phyloP scores from a whole-genome alignment of 2,329 filamentous ascomycete genomes.

The Pseudocercospora macadamiae region DNA sequence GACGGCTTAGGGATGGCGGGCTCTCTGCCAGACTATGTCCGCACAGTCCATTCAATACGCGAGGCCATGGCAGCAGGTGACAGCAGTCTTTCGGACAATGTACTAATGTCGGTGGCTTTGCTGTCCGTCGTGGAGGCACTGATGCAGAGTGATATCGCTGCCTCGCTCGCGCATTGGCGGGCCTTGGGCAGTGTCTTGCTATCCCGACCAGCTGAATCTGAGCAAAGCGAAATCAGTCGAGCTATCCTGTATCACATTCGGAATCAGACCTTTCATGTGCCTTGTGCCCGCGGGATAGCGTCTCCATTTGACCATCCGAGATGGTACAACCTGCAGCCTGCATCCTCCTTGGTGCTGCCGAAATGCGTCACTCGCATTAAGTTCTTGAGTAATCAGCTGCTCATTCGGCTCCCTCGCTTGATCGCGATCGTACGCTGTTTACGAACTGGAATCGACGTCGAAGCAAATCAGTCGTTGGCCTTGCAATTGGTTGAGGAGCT shows the following conservation, averaged over 20 bases:
- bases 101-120: background rate
- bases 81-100: background rate
- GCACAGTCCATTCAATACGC: background rate
- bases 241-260: conserved; percentile 9
- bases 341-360: background rate
- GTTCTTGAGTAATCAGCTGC: background rate
- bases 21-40: background rate
- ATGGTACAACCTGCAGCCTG: conserved; percentile 3
- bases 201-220: background rate
- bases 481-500: background rate
- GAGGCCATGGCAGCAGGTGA: background rate
- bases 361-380: background rate
- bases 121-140: background rate
- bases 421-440: background rate
- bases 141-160: background rate
- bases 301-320: conserved; percentile 1
- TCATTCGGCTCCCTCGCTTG: background rate
- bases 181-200: background rate
- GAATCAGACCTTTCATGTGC: conserved; percentile 1
- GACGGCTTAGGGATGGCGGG: background rate
- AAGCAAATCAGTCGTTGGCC: background rate
- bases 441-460: background rate
- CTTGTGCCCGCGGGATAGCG: background rate
- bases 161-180: background rate
- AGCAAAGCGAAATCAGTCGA: background rate